A percentile compares a stretch with the other conserved stretches of the same genome.
Evolutionary conservation across 2,329 filamentous ascomycete species (phyloP).

Genomic region (Didymella sp.): DNA sequence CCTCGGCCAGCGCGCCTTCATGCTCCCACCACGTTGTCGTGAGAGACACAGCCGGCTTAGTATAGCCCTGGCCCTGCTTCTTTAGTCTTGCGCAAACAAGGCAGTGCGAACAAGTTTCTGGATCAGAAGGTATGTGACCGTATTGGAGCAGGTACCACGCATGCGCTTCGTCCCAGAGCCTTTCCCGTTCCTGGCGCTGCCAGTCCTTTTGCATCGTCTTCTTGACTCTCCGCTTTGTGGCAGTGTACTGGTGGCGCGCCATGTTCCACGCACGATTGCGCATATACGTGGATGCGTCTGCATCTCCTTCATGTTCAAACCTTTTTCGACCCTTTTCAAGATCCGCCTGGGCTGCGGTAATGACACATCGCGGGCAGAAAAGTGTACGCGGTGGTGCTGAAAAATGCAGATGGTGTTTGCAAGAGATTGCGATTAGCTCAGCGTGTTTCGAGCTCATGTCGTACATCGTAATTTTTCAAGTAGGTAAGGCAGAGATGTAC

Average conservation of each 20-base stretch:
- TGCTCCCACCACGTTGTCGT: conserved; percentile 37
- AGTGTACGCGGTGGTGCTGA: conserved; percentile 28
- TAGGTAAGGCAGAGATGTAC: background rate
- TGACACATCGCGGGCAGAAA: conserved; percentile 29
- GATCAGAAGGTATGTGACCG: background rate
- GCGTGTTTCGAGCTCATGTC: conserved; percentile 22
- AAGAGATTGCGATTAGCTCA: conserved; percentile 26
- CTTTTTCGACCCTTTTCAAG: conserved; percentile 21
- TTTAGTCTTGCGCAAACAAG: background rate
- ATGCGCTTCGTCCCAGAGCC: conserved; percentile 32
- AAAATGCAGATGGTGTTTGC: conserved; percentile 34
- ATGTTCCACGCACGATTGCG: conserved; percentile 30
- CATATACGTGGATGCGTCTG: conserved; percentile 16
- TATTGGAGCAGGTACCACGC: background rate
- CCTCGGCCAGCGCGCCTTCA: conserved; percentile 19
- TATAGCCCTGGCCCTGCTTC: background rate
- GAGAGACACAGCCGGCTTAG: background rate
- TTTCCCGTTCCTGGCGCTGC: conserved; percentile 32
- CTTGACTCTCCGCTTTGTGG: conserved; percentile 23
- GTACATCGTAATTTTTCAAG: background rate
- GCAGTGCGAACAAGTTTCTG: background rate
- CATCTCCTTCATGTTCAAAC: conserved; percentile 26
- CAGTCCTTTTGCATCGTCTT: conserved; percentile 23
- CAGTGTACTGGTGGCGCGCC: conserved; percentile 27
- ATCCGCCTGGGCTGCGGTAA: conserved; percentile 22